phyloP scores from a whole-genome alignment of 345 rosid species.

The Eutrema heterophyllum region DNA sequence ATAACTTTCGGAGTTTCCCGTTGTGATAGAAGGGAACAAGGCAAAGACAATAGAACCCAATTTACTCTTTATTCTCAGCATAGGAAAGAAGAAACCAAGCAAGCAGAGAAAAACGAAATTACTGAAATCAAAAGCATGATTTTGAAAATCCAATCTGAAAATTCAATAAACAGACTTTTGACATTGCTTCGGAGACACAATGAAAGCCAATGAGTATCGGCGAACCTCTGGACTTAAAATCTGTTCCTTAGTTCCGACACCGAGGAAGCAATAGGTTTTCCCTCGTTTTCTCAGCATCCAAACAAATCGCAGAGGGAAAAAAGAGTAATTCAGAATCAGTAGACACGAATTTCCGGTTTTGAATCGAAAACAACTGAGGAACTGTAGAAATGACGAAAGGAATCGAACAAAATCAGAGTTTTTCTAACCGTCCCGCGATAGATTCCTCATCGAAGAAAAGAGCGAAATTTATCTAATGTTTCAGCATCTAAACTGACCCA shows the following conservation, averaged over 20 bases:
- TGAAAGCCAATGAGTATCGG: background rate
- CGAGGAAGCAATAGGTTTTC: background rate
- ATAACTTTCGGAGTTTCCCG: background rate
- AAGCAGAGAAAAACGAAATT: background rate
- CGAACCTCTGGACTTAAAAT: no score
- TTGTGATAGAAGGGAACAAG: background rate
- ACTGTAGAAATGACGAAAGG: background rate
- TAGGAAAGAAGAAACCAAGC: background rate
- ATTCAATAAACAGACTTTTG: background rate
- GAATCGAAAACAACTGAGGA: background rate
- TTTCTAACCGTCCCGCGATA: background rate
- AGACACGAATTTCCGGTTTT: background rate
- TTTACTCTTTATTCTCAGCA: background rate
- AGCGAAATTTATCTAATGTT: background rate
- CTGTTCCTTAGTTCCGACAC: background rate
- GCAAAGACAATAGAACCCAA: background rate
- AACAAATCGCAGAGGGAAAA: background rate
- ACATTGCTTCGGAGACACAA: background rate
- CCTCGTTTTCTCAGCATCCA: constrained; percentile 28
- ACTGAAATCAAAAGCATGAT: background rate
- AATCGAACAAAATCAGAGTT: background rate
- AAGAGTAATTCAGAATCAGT: background rate
- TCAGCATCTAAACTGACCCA: background rate
- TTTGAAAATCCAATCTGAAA: background rate
- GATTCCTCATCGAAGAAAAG: background rate